Evolutionary conservation across 768 basidiomycete species (phyloP).

Genomic region (Nevesoporus exiguus): DNA sequence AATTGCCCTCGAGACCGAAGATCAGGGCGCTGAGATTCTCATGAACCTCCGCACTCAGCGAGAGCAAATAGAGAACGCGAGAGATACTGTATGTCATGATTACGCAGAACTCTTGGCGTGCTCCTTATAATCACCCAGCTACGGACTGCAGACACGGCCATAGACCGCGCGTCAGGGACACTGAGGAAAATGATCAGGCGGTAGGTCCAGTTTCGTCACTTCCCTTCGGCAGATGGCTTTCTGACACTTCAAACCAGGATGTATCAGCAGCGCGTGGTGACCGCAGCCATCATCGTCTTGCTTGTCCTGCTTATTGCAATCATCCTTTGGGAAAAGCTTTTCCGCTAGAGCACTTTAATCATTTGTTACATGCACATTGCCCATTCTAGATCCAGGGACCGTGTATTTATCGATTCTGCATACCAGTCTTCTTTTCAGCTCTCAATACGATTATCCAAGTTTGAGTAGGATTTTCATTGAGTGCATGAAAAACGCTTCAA

Average conservation of each 20-base stretch:
- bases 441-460: neutral
- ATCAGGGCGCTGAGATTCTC: constrained; percentile 91
- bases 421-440: constrained; percentile 11
- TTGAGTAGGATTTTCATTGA: constrained; percentile 12
- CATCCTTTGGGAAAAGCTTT: constrained; percentile 76
- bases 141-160: constrained; percentile 78
- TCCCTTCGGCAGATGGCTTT: constrained; percentile 7
- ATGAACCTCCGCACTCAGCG: constrained; percentile 80
- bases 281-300: constrained; percentile 79
- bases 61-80: constrained; percentile 91
- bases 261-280: constrained; percentile 93
- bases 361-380: constrained; percentile 18
- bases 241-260: constrained; percentile 56
- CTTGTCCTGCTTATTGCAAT: constrained; percentile 80
- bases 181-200: constrained; percentile 94
- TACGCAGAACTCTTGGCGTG: neutral
- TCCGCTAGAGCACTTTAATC: constrained; percentile 34
- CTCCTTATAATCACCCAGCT: constrained; percentile 46
- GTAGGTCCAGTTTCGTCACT: constrained; percentile 44
- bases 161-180: constrained; percentile 89
- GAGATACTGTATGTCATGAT: constrained; percentile 67
- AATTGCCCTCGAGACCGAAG: constrained; percentile 93
- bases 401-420: constrained; percentile 27
- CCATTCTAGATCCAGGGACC: constrained; percentile 13
- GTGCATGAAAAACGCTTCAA: constrained; percentile 35